A percentile compares a stretch with the other conserved stretches of the same genome.
These are phyloP conservation scores for Amanita pseudoporphyria DNA, from an alignment of 768 basidiomycete species.

Conservation along the genomic window DNA sequence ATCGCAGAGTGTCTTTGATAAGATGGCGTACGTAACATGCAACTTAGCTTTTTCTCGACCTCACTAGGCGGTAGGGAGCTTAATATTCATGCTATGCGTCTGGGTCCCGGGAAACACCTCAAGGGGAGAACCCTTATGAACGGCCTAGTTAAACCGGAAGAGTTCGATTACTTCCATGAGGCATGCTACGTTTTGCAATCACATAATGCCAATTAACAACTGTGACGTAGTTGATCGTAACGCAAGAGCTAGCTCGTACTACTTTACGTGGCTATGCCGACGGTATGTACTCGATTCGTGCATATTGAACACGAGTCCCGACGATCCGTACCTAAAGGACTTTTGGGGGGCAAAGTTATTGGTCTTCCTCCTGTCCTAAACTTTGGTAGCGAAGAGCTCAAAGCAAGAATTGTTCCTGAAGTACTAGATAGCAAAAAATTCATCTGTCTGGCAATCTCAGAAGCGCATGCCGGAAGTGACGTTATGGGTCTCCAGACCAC, in stretches of 20 bases:
- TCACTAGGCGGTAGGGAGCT: constrained; percentile 43
- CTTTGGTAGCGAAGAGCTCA: constrained; percentile 63
- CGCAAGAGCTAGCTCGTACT: constrained; percentile 70
- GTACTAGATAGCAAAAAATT: constrained; percentile 71
- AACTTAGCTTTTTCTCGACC: constrained; percentile 31
- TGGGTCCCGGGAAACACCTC: constrained; percentile 92
- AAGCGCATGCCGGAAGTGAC: constrained; percentile 83
- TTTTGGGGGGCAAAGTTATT: constrained; percentile 74
- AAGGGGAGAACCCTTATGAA: constrained; percentile 74
- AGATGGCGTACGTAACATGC: constrained; percentile 66
- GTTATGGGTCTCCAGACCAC: constrained; percentile 72
- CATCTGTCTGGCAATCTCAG: constrained; percentile 81
- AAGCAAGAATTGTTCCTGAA: constrained; percentile 51
- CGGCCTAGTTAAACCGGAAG: constrained; percentile 76
- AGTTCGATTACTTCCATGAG: constrained; percentile 89
- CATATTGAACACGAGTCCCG: constrained; percentile 6
- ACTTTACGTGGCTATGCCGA: constrained; percentile 77
- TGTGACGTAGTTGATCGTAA: constrained; percentile 53
- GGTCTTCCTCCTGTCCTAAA: constrained; percentile 87
- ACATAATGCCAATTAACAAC: neutral
- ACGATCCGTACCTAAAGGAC: constrained; percentile 24
- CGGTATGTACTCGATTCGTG: constrained; percentile 30
- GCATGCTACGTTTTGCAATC: constrained; percentile 18
- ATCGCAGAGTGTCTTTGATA: constrained; percentile 66
- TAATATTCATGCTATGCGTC: constrained; percentile 82